phyloP scores from a whole-genome alignment of 495 filamentous ascomycete genomes.

The Hypoxylon crocopeplum region DNA sequence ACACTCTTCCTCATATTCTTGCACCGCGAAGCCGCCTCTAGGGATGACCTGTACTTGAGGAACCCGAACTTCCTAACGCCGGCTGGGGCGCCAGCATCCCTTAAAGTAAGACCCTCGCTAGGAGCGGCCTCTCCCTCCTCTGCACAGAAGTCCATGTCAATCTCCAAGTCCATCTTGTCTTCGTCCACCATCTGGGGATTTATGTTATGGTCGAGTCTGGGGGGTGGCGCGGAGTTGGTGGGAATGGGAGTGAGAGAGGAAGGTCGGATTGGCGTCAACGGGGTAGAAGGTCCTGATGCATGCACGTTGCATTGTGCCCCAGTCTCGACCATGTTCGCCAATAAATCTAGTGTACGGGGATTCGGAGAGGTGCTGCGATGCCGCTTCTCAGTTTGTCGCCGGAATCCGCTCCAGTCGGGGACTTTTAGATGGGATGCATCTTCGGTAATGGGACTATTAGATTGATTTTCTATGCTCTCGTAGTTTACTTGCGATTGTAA shows the following conservation, averaged over 20 bases:
- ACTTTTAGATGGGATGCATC: slow-evolving; percentile 4
- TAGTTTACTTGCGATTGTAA: slow-evolving; percentile 2
- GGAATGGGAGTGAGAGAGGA: slow-evolving; percentile 8
- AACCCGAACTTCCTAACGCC: slow-evolving; percentile 46
- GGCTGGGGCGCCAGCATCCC: slow-evolving; percentile 37
- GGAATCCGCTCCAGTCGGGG: slow-evolving; percentile 7
- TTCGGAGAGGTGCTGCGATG: slow-evolving; percentile 19
- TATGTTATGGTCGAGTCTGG: slow-evolving; percentile 23
- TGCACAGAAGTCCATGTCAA: slow-evolving; percentile 36
- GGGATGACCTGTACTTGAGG: slow-evolving; percentile 48
- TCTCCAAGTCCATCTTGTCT: slow-evolving; percentile 33
- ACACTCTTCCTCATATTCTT: slow-evolving; percentile 50
- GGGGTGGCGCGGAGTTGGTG: too few relatives aligned
- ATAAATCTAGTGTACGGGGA: slow-evolving; percentile 34
- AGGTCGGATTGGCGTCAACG: slow-evolving; percentile 13
- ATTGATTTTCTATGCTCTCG: neutral
- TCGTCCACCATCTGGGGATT: slow-evolving; percentile 19
- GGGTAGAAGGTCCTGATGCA: slow-evolving; percentile 22
- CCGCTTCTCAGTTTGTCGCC: slow-evolving; percentile 26
- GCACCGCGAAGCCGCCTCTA: slow-evolving; percentile 50
- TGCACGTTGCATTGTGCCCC: slow-evolving; percentile 47
- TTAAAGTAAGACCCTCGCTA: slow-evolving; percentile 29
- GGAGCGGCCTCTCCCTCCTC: slow-evolving; percentile 27
- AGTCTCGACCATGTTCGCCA: slow-evolving; percentile 46
- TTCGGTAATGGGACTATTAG: neutral